phyloP scores from a whole-genome alignment of 441 rosid species.

The Gossypium davidsonii region DNA sequence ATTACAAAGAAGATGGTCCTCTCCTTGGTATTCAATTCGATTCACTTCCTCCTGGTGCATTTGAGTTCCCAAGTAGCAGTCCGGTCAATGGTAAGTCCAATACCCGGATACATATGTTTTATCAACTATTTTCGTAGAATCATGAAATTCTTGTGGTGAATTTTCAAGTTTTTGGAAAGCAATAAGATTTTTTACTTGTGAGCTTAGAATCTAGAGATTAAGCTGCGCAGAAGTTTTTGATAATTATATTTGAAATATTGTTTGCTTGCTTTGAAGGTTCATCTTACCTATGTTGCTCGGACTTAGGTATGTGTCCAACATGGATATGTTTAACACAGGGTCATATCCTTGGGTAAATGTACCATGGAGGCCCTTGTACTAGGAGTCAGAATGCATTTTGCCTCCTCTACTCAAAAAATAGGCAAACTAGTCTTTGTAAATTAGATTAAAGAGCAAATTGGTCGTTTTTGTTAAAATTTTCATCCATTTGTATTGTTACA shows the following conservation, averaged over 20 bases:
- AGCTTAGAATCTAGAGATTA: slow-evolving; percentile 1
- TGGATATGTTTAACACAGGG: neutral
- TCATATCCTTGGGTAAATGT: no score
- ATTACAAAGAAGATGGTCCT: slow-evolving; percentile 78
- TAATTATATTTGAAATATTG: neutral
- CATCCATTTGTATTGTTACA: no score
- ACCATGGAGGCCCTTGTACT: no score
- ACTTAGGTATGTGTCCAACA: neutral
- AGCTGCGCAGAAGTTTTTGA: neutral
- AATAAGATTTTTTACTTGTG: neutral
- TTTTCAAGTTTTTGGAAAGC: neutral
- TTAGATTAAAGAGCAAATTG: no score
- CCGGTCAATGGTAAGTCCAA: slow-evolving; percentile 50
- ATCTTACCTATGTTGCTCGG: neutral
- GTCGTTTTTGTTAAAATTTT: no score
- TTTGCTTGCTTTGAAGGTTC: neutral
- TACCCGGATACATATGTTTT: neutral
- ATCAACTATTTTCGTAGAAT: neutral
- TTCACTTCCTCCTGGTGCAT: slow-evolving; percentile 80
- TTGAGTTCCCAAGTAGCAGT: slow-evolving; percentile 46
- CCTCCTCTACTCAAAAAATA: no score
- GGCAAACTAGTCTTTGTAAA: no score
- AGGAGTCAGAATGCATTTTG: no score
- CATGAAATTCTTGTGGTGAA: neutral
- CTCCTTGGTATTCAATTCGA: slow-evolving; percentile 69